Base-by-base conservation (phyloP, 768 basidiomycete species). In the Termitomyces heimii region DNA sequence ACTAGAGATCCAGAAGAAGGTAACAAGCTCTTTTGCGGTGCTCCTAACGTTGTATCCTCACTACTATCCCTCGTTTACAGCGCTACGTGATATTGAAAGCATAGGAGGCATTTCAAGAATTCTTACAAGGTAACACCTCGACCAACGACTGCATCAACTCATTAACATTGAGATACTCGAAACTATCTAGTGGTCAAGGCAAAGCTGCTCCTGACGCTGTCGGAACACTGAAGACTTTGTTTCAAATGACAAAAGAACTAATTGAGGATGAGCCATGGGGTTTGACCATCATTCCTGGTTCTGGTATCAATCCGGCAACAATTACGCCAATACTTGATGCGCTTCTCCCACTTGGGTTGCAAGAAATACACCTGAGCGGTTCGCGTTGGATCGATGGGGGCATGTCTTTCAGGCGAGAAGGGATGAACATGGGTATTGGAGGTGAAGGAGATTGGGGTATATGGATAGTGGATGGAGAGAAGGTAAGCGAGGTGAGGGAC, bases 281-380 rank as follows among this genome's bases (percentile, higher is more conserved):
- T 3, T 64, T 78, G 44, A 75, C 71, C 9, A 79, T 94, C 49
- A 79, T 92, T 60, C 86, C 89, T 3, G 91, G 91, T 4, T 87
- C 88, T 12, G 90, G 91, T 1, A 82, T 93, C 54, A 89, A 86
- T 61, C 66, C 76, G 7, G 63, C 73, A 9, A 89, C 81, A 1
- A 71, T 85, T n/a, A 66, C 71, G 1, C 52, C 61, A 12, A 46
- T 93, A 34, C 71, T 89, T 50, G 63, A 75, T 22, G 62, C 70
- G 20, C 72, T 92, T 37, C 62, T 83, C 24, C 80, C 83, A 0
- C 70, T 77, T 26, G 86, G 86, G 6, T 67, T 90, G 24, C 71
- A 70, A 24, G 89, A 92, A 67, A 73, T 93, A 1, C 91, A 93
- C 66, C 66, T 92, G 57, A 92, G 89, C 60, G 91, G 82, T 0